phyloP scores from a whole-genome alignment of 306 rosid genomes.

The Senna tora region DNA sequence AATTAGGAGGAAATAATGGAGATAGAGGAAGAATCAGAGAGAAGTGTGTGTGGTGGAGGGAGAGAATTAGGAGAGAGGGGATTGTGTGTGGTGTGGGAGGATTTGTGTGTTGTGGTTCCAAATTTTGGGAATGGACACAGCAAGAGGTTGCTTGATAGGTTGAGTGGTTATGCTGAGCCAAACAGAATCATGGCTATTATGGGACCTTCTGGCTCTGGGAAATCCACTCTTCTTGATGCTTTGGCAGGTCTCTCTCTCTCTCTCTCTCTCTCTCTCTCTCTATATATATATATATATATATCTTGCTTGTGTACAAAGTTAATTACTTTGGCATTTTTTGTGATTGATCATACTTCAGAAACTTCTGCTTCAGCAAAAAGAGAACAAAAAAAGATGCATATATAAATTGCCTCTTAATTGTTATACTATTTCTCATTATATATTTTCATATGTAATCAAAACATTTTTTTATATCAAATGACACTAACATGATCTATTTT shows the following conservation, averaged over 20 bases:
- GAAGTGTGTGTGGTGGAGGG: neutral
- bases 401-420: too few relatives aligned
- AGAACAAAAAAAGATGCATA: neutral
- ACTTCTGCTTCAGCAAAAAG: neutral
- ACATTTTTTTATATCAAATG: too few relatives aligned
- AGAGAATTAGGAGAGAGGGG: conserved; percentile 41
- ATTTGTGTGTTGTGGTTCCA: conserved; percentile 71
- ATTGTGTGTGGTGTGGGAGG: conserved; percentile 85
- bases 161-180: conserved; percentile 84
- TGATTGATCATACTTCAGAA: neutral
- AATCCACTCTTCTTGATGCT: conserved; percentile 93
- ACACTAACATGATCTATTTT: too few relatives aligned
- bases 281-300: neutral
- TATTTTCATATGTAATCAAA: too few relatives aligned
- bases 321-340: neutral
- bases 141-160: conserved; percentile 70
- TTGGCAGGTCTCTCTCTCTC: conserved; percentile 61
- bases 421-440: too few relatives aligned
- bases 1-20: conserved; percentile 42
- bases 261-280: conserved; percentile 6
- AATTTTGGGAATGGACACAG: conserved; percentile 68
- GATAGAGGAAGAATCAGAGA: conserved; percentile 32
- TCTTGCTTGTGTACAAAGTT: neutral
- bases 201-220: conserved; percentile 99
- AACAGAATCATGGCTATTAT: conserved; percentile 85